Base-by-base conservation (phyloP, 1,284 basidiomycete genomes). In the Sphagnurus paluster region DNA sequence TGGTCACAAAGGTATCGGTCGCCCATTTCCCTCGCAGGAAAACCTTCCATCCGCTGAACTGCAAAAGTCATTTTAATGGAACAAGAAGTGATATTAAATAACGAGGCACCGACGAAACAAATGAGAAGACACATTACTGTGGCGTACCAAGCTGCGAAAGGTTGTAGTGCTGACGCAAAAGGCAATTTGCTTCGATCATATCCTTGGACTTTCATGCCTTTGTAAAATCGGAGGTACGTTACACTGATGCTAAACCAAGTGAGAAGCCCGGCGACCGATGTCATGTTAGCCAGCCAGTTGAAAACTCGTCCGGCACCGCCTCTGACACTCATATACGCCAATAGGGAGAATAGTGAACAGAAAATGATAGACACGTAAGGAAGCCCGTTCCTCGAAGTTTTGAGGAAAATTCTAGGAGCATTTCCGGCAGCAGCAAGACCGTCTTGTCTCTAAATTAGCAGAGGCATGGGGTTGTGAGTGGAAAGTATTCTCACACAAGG, bases 221-320 rank as follows among this genome's bases (percentile, higher is more conserved):
- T 62, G 61, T 90, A 75, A 74, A 95, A 95, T 29, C 88, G 82
- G 46, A 91, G 65, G 65, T 93, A 93, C 6, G 86, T 89, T 42
- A 92, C 55, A 29, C 73, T 75, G 59, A 95, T 95, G 50, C 84
- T 88, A 59, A 89, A 84, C 93, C 93, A 96, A 9, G 87, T 88
- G 69, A 90, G 74, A 45, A 82, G 66, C 11, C 79, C 79, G 17
- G 79, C 75, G 26, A 75, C 60, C 28, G 79, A 58, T 16, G 80
- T 87, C 84, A 92, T 84, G 69, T 85, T 88, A 37, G 82, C 63
- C 56, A 93, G 84, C 82, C 88, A 93, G 24, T 67, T 66, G 63
- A 96, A 91, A 29, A 92, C 87, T 34, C 64, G 72, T 35, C 85
- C 83, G 5, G 71, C 63, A 5, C 70, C 79, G 28, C 61, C 66